Conservation (phyloP, 2,329 filamentous ascomycete genomes). For the Emericellopsis atlantica region DNA sequence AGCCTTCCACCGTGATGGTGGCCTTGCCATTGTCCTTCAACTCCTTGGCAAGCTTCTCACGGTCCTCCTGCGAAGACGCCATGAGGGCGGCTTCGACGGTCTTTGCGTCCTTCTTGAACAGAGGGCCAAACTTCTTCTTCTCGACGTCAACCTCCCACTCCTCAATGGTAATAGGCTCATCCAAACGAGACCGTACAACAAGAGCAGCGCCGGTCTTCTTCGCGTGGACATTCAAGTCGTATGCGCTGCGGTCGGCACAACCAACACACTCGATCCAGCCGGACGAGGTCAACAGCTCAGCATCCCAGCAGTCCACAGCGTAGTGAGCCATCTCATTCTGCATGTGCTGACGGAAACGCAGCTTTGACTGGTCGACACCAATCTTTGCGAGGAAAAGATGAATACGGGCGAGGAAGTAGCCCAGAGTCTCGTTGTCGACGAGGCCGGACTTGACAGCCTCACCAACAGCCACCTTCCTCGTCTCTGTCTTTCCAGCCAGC, state of each 20-base stretch:
- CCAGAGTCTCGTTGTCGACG: slow-evolving; percentile 94
- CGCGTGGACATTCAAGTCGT: slow-evolving; percentile 83
- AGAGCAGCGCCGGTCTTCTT: slow-evolving; percentile 85
- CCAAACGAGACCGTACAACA: slow-evolving; percentile 69
- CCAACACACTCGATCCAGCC: slow-evolving; percentile 99
- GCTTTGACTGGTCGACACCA: slow-evolving; percentile 75
- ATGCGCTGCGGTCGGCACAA: slow-evolving; percentile 89
- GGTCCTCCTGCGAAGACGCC: slow-evolving; percentile 64
- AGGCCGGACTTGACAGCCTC: slow-evolving; percentile 71
- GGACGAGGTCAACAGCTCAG: slow-evolving; percentile 79
- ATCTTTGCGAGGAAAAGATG: slow-evolving; percentile 82
- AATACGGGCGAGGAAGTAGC: slow-evolving; percentile 93
- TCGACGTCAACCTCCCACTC: slow-evolving; percentile 82
- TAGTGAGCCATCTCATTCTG: slow-evolving; percentile 71
- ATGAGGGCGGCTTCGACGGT: slow-evolving; percentile 69
- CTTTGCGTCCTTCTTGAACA: slow-evolving; percentile 91
- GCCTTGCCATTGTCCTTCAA: slow-evolving; percentile 65
- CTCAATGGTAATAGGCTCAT: slow-evolving; percentile 67
- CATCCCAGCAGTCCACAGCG: slow-evolving; percentile 95
- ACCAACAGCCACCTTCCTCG: slow-evolving; percentile 64
- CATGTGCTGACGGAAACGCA: slow-evolving; percentile 98
- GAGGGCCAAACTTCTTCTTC: slow-evolving; percentile 91
- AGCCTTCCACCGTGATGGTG: slow-evolving; percentile 57
- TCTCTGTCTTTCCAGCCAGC: slow-evolving; percentile 69
- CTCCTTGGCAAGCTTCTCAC: slow-evolving; percentile 65